Evolutionary conservation across 1,284 basidiomycete species (phyloP).

Genomic region (Bondarzewia mesenterica): DNA sequence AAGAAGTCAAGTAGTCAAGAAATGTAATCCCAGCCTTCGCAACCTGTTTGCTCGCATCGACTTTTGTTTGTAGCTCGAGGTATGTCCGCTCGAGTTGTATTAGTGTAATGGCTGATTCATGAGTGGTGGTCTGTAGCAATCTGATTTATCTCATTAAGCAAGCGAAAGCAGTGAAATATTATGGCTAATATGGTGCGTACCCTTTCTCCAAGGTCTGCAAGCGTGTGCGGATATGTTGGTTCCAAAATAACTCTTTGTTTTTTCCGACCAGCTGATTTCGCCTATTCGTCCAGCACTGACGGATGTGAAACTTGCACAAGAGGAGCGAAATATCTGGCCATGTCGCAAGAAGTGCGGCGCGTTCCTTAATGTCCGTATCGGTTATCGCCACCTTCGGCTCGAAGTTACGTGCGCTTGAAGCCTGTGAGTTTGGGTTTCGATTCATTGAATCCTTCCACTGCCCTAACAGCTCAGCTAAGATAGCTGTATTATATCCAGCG

Average conservation of each 20-base stretch:
- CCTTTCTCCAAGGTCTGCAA: neutral
- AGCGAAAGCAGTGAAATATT: too few relatives aligned
- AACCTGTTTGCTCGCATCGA: too few relatives aligned
- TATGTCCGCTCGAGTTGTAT: too few relatives aligned
- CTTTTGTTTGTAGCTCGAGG: too few relatives aligned
- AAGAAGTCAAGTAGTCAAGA: slow-evolving; percentile 12
- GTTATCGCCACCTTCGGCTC: slow-evolving; percentile 29
- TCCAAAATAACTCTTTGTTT: neutral
- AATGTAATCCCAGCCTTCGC: slow-evolving; percentile 6
- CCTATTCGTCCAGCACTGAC: slow-evolving; percentile 29
- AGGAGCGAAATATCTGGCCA: slow-evolving; percentile 25
- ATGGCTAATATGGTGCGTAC: too few relatives aligned
- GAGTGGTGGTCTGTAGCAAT: too few relatives aligned
- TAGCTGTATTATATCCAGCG: slow-evolving; percentile 25
- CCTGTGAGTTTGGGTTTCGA: neutral
- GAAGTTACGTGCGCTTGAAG: slow-evolving; percentile 14
- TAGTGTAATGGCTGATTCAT: too few relatives aligned
- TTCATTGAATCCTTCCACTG: slow-evolving; percentile 17
- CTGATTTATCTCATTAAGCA: too few relatives aligned
- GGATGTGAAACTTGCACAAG: slow-evolving; percentile 31
- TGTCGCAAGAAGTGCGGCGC: slow-evolving; percentile 19
- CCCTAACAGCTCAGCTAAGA: slow-evolving; percentile 21
- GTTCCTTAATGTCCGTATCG: slow-evolving; percentile 30
- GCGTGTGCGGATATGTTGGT: neutral
- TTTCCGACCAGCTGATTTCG: slow-evolving; percentile 7